Evolutionary conservation across 208 protist species (phyloP).

Genomic region (Trypanosoma avium): DNA sequence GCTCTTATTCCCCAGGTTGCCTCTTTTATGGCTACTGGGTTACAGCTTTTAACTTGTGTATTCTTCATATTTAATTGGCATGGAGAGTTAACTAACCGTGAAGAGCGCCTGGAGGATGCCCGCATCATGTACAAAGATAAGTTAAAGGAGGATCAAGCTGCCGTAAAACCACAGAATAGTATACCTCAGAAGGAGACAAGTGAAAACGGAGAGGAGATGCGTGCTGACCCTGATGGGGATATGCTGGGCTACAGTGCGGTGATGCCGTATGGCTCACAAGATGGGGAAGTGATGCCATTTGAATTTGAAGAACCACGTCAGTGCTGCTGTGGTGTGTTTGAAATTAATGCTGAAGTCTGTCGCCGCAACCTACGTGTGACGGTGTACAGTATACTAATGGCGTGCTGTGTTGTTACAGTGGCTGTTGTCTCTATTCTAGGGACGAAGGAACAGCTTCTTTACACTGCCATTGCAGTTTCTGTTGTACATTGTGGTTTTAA

Average conservation of each 20-base stretch:
- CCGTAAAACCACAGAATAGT: background rate
- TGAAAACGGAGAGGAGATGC: background rate
- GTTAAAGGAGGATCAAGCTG: background rate
- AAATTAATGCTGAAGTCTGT: slow-evolving; percentile 61
- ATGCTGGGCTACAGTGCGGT: background rate
- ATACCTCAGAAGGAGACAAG: background rate
- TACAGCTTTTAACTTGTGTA: slow-evolving; percentile 18
- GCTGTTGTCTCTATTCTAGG: slow-evolving; percentile 41
- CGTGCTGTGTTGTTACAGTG: slow-evolving; percentile 43
- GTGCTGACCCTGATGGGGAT: background rate
- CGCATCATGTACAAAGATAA: slow-evolving; percentile 17
- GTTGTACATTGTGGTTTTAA: slow-evolving; percentile 39
- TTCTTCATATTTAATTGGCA: slow-evolving; percentile 44
- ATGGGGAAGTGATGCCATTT: background rate
- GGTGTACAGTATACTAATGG: slow-evolving; percentile 56
- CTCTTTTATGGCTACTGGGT: slow-evolving; percentile 27
- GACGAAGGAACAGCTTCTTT: slow-evolving; percentile 35
- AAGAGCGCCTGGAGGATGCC: slow-evolving; percentile 26
- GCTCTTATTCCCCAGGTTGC: slow-evolving; percentile 18
- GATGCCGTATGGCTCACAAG: background rate
- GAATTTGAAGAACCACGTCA: slow-evolving; percentile 17
- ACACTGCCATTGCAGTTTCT: slow-evolving; percentile 38
- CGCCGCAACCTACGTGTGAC: slow-evolving; percentile 49
- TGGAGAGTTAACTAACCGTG: slow-evolving; percentile 34
- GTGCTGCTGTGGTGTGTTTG: slow-evolving; percentile 54